These are phyloP conservation scores for Ceriops decandra DNA, from an alignment of 345 rosid genomes.

Conservation along the genomic window DNA sequence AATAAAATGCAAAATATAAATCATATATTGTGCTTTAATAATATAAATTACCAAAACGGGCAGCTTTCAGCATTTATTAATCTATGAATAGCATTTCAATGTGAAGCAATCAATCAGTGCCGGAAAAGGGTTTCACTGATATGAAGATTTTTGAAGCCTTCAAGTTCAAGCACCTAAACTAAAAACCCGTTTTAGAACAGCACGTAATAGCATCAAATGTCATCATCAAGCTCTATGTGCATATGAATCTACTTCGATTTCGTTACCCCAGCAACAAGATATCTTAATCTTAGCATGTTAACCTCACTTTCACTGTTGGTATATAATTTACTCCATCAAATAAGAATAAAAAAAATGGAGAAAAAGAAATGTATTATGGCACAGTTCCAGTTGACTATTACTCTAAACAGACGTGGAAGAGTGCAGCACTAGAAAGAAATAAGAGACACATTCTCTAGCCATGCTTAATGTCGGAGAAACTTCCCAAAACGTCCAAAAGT, in stretches of 20 bases:
- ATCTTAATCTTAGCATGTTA: too few relatives aligned
- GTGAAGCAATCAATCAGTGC: neutral
- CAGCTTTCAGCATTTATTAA: conserved; percentile 7
- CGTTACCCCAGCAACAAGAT: too few relatives aligned
- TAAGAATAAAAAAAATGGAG: neutral
- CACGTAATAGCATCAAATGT: too few relatives aligned
- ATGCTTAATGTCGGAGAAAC: conserved; percentile 61
- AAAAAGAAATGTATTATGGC: neutral
- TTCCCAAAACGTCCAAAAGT: conserved; percentile 54
- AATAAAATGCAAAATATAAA: too few relatives aligned
- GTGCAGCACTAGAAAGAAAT: conserved; percentile 23
- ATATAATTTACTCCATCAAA: neutral
- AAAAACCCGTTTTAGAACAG: too few relatives aligned
- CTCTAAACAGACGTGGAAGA: conserved; percentile 30
- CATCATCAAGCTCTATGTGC: too few relatives aligned
- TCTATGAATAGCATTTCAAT: conserved; percentile 6
- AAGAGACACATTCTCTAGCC: conserved; percentile 53
- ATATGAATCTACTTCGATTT: too few relatives aligned
- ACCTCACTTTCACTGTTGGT: neutral
- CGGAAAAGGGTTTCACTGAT: too few relatives aligned
- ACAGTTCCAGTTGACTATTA: conserved; percentile 17
- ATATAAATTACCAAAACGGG: neutral
- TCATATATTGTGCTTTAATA: too few relatives aligned
- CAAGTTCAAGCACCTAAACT: too few relatives aligned
- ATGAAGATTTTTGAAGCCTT: too few relatives aligned